phyloP scores from a whole-genome alignment of 2,329 filamentous ascomycete genomes.

The Venturia nashicola region DNA sequence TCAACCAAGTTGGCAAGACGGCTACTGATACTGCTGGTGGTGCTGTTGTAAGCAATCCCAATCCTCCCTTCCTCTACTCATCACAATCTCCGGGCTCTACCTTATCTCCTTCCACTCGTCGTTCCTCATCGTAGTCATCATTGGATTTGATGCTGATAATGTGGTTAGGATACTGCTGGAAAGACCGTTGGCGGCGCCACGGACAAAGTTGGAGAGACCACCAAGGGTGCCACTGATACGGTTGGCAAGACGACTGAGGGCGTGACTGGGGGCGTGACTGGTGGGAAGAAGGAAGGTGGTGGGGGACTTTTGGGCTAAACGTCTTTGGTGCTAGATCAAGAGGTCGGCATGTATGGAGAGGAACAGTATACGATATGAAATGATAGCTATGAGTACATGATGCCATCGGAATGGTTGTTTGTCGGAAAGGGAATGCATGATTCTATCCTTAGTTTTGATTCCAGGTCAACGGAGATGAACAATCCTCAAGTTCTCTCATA shows the following conservation, averaged over 20 bases:
- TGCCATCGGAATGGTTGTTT: no score
- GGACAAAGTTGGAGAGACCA: background rate
- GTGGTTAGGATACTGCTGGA: background rate
- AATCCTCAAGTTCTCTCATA: no score
- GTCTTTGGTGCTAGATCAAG: background rate
- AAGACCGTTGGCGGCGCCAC: background rate
- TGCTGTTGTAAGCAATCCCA: background rate
- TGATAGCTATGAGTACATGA: no score
- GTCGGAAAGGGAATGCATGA: no score
- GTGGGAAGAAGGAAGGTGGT: constrained; percentile 15
- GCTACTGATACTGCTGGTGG: background rate
- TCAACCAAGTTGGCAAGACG: background rate
- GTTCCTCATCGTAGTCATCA: no score
- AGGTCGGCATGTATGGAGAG: no score
- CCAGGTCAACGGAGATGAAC: no score
- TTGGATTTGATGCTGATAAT: background rate
- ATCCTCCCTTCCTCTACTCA: background rate
- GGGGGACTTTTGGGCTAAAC: background rate
- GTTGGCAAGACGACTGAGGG: constrained; percentile 21
- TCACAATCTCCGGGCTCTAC: no score
- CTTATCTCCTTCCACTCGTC: no score
- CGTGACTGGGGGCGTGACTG: constrained; percentile 17
- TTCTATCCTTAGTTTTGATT: no score
- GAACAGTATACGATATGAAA: background rate
- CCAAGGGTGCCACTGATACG: constrained; percentile 17